phyloP scores from a whole-genome alignment of 768 basidiomycete genomes.

The Hydnum rufescens region DNA sequence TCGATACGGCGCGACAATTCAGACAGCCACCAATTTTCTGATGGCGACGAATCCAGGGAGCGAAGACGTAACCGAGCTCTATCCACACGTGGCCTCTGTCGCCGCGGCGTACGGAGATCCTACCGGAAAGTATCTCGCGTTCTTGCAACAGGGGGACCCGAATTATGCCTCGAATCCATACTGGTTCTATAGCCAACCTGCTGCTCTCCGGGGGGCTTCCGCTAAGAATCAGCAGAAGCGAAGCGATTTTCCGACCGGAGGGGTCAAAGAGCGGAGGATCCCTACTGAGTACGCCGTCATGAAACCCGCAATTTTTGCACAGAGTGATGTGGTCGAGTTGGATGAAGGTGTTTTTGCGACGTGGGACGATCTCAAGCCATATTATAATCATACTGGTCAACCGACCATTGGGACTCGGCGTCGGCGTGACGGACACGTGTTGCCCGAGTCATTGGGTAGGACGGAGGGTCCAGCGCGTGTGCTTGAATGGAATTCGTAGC shows the following conservation, averaged over 20 bases:
- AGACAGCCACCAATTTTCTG: constrained; percentile 15
- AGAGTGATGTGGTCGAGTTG: constrained; percentile 7
- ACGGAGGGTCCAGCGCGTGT: too few species aligned
- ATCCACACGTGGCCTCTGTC: constrained; percentile 29
- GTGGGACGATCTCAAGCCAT: constrained; percentile 1
- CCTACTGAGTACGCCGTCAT: neutral
- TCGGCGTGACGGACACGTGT: too few species aligned
- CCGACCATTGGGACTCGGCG: too few species aligned
- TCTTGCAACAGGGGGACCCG: constrained; percentile 15
- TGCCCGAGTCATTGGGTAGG: too few species aligned
- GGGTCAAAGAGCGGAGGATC: too few species aligned
- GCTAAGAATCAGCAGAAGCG: neutral
- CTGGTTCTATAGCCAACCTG: neutral
- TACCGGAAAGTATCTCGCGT: constrained; percentile 31
- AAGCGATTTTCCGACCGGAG: neutral
- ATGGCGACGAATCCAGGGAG: constrained; percentile 12
- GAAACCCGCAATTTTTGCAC: neutral
- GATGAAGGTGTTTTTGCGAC: constrained; percentile 6
- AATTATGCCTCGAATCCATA: neutral
- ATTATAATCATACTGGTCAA: too few species aligned
- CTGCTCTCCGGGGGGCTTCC: neutral
- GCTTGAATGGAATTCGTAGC: too few species aligned
- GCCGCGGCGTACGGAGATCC: constrained; percentile 42
- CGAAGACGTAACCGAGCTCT: constrained; percentile 2
- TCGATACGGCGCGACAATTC: constrained; percentile 12